A percentile compares a stretch with the other conserved stretches of the same genome.
Evolutionary conservation across 1,284 basidiomycete genomes (phyloP).

Genomic region (Coriolopsis trogii): DNA sequence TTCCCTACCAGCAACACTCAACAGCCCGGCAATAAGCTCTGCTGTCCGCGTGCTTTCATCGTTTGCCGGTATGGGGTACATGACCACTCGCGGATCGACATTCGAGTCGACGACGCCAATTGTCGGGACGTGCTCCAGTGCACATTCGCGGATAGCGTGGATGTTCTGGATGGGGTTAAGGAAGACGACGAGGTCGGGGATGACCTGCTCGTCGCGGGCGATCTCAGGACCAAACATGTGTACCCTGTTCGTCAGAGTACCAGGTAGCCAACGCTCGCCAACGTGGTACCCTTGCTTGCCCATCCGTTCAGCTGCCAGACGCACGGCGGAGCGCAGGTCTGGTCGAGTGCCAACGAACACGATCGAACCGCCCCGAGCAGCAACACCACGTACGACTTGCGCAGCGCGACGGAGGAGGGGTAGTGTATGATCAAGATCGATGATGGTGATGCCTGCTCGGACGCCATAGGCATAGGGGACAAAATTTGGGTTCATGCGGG

Average conservation of each 20-base stretch:
- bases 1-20: constrained; percentile 91
- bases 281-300: constrained; percentile 82
- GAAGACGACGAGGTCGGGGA: constrained; percentile 88
- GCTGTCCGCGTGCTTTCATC: constrained; percentile 92
- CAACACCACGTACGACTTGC: constrained; percentile 83
- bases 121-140: constrained; percentile 82
- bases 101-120: constrained; percentile 94
- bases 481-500: constrained; percentile 86
- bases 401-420: constrained; percentile 91
- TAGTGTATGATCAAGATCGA: constrained; percentile 94
- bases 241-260: constrained; percentile 89
- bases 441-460: constrained; percentile 89
- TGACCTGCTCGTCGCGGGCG: constrained; percentile 59
- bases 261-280: constrained; percentile 90
- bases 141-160: constrained; percentile 86
- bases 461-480: constrained; percentile 94
- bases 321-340: constrained; percentile 76
- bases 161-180: constrained; percentile 88
- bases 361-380: constrained; percentile 82
- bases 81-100: constrained; percentile 94
- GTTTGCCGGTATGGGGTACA: constrained; percentile 98
- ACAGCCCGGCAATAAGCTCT: constrained; percentile 88
- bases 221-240: constrained; percentile 74
- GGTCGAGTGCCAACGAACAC: constrained; percentile 90
- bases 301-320: constrained; percentile 81